Conservation (phyloP, 345 rosid genomes). For the Alliaria petiolata region DNA sequence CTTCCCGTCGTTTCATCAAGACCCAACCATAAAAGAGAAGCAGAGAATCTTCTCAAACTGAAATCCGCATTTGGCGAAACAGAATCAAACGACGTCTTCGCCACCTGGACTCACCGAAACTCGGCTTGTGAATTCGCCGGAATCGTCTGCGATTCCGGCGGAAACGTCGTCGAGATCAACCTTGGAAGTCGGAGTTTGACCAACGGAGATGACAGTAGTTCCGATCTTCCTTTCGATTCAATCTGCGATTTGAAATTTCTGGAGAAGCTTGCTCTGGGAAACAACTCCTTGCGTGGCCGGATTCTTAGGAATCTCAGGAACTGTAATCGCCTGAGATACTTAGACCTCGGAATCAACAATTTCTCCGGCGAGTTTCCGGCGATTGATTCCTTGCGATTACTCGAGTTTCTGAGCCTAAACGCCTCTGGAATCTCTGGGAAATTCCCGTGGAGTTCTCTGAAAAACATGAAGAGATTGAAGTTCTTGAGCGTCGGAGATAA, state of each 20-base stretch:
- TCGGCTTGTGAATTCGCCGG: constrained; percentile 51
- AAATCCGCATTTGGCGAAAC: constrained; percentile 42
- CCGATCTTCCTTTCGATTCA: constrained; percentile 45
- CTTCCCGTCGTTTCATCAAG: constrained; percentile 15
- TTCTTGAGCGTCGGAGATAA: constrained; percentile 84
- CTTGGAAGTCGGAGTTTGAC: constrained; percentile 42
- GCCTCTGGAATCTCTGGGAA: constrained; percentile 57
- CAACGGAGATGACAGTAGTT: constrained; percentile 23
- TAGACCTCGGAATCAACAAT: constrained; percentile 56
- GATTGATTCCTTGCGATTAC: constrained; percentile 38
- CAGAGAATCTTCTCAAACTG: constrained; percentile 39
- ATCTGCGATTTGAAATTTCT: constrained; percentile 51
- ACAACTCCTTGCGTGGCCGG: constrained; percentile 46
- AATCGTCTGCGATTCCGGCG: constrained; percentile 42
- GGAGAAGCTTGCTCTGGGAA: constrained; percentile 47
- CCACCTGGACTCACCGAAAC: constrained; percentile 44
- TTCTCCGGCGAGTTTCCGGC: constrained; percentile 67
- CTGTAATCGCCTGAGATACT: constrained; percentile 45
- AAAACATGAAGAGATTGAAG: constrained; percentile 40
- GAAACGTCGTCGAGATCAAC: constrained; percentile 51
- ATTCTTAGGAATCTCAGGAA: constrained; percentile 37
- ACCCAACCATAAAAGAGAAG: constrained; percentile 33
- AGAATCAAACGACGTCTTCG: constrained; percentile 32
- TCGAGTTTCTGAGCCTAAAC: constrained; percentile 55
- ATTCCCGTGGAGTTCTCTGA: constrained; percentile 72